Base-by-base conservation (phyloP, 1,139 yeast genomes). In the Suhomyces bokatorum region DNA sequence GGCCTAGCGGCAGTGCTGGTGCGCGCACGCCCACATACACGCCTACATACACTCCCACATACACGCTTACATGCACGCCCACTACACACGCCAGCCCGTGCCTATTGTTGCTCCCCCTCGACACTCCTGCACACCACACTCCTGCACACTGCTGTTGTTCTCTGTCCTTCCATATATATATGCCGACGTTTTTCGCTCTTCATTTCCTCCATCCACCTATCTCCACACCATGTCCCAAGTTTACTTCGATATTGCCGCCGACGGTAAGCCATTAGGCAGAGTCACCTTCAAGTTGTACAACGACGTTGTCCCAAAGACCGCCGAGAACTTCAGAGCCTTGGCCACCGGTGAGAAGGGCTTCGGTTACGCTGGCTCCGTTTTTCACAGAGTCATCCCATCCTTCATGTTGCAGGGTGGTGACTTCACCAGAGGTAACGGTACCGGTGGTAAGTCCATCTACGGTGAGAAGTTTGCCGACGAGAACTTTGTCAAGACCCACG, bases 341-440 rank as follows among this genome's bases (percentile, higher is more conserved):
- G 79, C 87, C 72, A 93, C 98, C 57, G 98, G 98, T 66, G 97
- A 91, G 80, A 87, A 91, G 80, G 98, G 98, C 52, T 91, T 79
- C 69, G 98, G 98, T 63, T 91, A 85, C 83, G 84, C 86, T 65
- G 83, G 81, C 62, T 90, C 97, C 47, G 74, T 84, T 60, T 93
- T 93, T 96, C 99, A 93, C 91, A 85, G 99, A 78, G 96, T 93
- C 60, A 93, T 93, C 64, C 98, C 98, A 60, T 85, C 87, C 62
- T 93, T 93, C 83, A 93, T 93, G 99, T 80, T 91, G 70, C 99
- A 93, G 79, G 98, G 98, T 76, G 99, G 99, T 83, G 98, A 90
- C 74, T 88, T 90, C 84, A 90, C 96, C 69, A 78, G 85, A 65
- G 85, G 89, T 63, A 87, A 85, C 69, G 97, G 99, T 73, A 87